A percentile compares a stretch with the other conserved stretches of the same genome.
Evolutionary conservation across 805 yeast genomes (phyloP).

Genomic region (Jamesozyma rosinii): DNA sequence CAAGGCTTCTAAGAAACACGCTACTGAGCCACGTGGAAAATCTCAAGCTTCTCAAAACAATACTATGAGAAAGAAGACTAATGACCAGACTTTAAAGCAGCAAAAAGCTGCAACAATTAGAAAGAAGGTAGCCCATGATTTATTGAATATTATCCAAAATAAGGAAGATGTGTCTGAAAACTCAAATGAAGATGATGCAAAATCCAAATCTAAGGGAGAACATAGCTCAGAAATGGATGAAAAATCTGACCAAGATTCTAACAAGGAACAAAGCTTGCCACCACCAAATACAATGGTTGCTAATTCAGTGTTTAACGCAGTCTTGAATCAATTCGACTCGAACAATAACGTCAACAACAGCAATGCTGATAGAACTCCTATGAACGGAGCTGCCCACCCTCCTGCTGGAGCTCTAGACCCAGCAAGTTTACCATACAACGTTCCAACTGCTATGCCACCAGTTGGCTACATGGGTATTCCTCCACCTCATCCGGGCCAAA

Average conservation of each 20-base stretch:
- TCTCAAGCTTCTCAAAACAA: background rate
- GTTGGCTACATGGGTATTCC: constrained; percentile 10
- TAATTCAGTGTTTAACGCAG: constrained; percentile 28
- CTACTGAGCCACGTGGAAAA: constrained; percentile 6
- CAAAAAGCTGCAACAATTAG: constrained; percentile 21
- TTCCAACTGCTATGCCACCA: constrained; percentile 19
- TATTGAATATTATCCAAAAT: constrained; percentile 39
- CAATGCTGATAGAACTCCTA: constrained; percentile 1
- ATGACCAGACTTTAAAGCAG: constrained; percentile 9
- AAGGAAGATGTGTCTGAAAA: constrained; percentile 7
- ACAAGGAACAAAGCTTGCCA: constrained; percentile 10
- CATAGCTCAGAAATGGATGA: background rate
- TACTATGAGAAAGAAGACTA: background rate
- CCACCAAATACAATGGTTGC: constrained; percentile 20
- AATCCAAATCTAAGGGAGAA: background rate
- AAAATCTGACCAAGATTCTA: constrained; percentile 2
- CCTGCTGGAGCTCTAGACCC: constrained; percentile 11
- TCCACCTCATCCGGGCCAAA: constrained; percentile 7
- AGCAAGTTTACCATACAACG: constrained; percentile 21
- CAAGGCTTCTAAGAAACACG: constrained; percentile 41
- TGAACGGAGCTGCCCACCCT: constrained; percentile 6
- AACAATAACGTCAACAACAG: constrained; percentile 2
- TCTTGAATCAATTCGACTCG: constrained; percentile 25
- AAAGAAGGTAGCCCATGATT: constrained; percentile 34
- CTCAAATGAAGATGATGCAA: constrained; percentile 4